phyloP scores from a whole-genome alignment of 2,329 filamentous ascomycete species.

The Laburnicola sp. region DNA sequence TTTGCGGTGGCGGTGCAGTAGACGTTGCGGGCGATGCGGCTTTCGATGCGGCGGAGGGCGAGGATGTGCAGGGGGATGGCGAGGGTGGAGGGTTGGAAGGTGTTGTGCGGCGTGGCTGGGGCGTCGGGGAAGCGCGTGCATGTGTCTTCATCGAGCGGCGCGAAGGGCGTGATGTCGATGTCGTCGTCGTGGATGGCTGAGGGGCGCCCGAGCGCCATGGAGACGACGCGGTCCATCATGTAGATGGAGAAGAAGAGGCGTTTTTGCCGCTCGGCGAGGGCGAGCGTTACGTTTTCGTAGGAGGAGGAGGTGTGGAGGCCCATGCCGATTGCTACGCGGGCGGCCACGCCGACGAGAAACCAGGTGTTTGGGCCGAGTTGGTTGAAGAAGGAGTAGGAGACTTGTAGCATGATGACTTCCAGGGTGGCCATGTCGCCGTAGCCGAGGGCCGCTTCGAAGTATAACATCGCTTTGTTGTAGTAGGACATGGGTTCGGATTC shows the following conservation, averaged over 20 bases:
- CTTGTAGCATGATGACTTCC: constrained; percentile 52
- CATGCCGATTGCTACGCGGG: constrained; percentile 50
- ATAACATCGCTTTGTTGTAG: constrained; percentile 39
- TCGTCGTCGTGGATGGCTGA: constrained; percentile 54
- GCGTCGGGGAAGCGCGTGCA: no score
- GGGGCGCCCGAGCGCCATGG: constrained; percentile 50
- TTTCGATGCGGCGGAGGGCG: constrained; percentile 47
- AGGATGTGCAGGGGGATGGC: constrained; percentile 51
- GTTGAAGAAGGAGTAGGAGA: constrained; percentile 56
- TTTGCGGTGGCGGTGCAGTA: constrained; percentile 31
- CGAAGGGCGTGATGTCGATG: constrained; percentile 50
- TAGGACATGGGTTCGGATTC: constrained; percentile 27
- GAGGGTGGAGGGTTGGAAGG: constrained; percentile 23
- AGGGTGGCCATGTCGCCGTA: constrained; percentile 51
- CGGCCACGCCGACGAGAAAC: constrained; percentile 52
- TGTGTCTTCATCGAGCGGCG: constrained; percentile 37
- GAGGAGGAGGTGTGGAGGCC: constrained; percentile 44
- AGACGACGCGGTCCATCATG: constrained; percentile 56
- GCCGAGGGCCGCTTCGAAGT: constrained; percentile 51
- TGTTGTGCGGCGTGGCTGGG: constrained; percentile 21
- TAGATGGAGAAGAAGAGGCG: constrained; percentile 54
- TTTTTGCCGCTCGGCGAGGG: constrained; percentile 46
- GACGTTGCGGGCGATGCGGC: constrained; percentile 47
- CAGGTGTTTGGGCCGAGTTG: constrained; percentile 54
- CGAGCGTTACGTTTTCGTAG: constrained; percentile 19